Evolutionary conservation across 2,329 filamentous ascomycete genomes (phyloP), one percentile per base, ranked within the genome.

Genomic region (Trichoderma oligosporum): DNA sequence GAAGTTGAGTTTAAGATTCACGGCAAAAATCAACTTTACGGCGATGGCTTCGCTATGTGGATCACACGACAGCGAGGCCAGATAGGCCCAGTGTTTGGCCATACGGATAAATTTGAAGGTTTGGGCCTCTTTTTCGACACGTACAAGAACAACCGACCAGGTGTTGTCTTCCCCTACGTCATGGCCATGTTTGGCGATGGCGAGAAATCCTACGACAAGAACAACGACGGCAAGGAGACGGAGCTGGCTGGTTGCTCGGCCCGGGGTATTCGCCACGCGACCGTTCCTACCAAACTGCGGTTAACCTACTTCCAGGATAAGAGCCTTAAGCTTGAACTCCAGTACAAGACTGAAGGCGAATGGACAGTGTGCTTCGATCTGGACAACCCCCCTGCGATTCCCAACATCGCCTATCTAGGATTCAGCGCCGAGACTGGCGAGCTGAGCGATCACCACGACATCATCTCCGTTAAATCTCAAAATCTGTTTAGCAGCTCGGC

Each of bases 111-210:
- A 62, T 99, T 97, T 66, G 93, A 99, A 72, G 94, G 94, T 4
- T 82, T 99, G 45, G 94, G 91, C 55, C 82, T 99, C 73, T 97
- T 97, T 78, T 84, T 99, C 76, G 94, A 99, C 72, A 99, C 94
- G 42, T 99, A 99, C 82, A 99, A 99, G 85, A 99, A 99, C 79
- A 96, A 97, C 78, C 86, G 94, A 12, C 93, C 94, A 0, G 94
- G 94, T 41, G 88, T 91, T 39, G 89, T 96, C 45, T 99, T 99
- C 75, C 94, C 94, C 49, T 97, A 96, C 70, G 88, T 99, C 67
- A 97, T 97, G 92, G 93, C 92, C 61, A 97, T 97, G 94, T 80
- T 91, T 64, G 94, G 94, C 60, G 94, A 99, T 71, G 93, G 94
- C 61, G 79, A 91, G 70, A 96, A 88, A 6, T 71, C 79, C 12